Conservation (phyloP, 2,329 filamentous ascomycete genomes). For the Colletotrichum karsti region DNA sequence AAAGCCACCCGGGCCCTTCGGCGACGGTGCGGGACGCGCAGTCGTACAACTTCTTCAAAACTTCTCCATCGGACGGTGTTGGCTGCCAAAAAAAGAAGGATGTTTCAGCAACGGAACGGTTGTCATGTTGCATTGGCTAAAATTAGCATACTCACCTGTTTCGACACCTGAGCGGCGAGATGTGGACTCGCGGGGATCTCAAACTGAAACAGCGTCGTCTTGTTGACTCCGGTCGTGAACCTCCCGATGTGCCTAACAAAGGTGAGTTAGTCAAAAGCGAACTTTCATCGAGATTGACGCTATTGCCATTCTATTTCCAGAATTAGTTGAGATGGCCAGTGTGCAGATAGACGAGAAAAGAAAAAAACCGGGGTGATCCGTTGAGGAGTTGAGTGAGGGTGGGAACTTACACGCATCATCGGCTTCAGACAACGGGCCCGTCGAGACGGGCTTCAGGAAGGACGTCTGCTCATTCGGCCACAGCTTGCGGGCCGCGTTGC, state of each 20-base stretch:
- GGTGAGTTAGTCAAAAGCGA: neutral
- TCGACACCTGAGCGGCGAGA: conserved; percentile 66
- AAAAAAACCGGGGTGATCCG: neutral
- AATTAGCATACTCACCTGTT: conserved; percentile 45
- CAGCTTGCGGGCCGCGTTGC: conserved; percentile 63
- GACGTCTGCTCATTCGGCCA: conserved; percentile 58
- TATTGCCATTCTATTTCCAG: neutral
- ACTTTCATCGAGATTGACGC: neutral
- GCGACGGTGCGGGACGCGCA: conserved; percentile 53
- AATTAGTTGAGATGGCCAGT: neutral
- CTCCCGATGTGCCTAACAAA: conserved; percentile 66
- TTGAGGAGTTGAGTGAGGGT: neutral
- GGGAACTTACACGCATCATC: conserved; percentile 69
- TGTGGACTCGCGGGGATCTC: conserved; percentile 81
- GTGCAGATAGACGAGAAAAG: neutral
- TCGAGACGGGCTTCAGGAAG: conserved; percentile 86
- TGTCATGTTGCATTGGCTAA: neutral
- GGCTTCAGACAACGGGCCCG: conserved; percentile 73
- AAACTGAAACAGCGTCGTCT: conserved; percentile 74
- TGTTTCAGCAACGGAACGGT: neutral
- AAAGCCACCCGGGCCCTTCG: conserved; percentile 61
- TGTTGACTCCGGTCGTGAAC: conserved; percentile 60
- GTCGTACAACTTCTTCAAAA: conserved; percentile 57
- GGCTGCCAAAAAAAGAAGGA: neutral
- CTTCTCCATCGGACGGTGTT: conserved; percentile 57